phyloP scores from a whole-genome alignment of 2,329 filamentous ascomycete genomes.

The Elsinoe perseae region DNA sequence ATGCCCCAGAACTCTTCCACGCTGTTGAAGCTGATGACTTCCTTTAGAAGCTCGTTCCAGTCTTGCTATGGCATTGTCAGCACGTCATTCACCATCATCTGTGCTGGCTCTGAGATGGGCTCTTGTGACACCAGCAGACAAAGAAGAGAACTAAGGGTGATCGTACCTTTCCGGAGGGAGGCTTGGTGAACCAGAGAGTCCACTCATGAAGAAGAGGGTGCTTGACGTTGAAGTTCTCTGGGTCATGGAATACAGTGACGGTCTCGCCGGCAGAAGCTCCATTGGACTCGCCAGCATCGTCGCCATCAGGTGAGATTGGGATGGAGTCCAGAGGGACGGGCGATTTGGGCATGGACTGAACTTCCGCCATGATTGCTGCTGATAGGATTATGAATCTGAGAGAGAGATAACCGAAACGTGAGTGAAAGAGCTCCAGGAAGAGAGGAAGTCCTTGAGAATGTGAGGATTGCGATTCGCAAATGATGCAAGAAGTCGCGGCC shows the following conservation, averaged over 20 bases:
- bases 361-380: conserved; percentile 28
- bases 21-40: conserved; percentile 97
- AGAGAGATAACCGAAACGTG: not conserved
- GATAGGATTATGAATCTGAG: not conserved
- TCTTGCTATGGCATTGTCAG: conserved; percentile 50
- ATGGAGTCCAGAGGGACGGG: conserved; percentile 50
- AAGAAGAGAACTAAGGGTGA: not conserved
- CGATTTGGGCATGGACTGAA: conserved; percentile 30
- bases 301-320: conserved; percentile 46
- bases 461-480: not conserved
- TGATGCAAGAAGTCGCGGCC: not conserved
- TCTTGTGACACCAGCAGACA: not conserved
- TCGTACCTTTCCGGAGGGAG: conserved; percentile 82
- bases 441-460: not conserved
- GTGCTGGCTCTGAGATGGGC: too few relatives aligned
- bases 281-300: conserved; percentile 39
- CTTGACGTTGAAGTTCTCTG: conserved; percentile 99
- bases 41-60: conserved; percentile 96
- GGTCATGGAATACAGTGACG: conserved; percentile 95
- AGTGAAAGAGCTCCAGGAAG: not conserved
- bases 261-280: conserved; percentile 46
- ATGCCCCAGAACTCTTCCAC: conserved; percentile 99
- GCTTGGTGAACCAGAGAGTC: conserved; percentile 99
- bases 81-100: conserved; percentile 10
- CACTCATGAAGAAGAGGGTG: conserved; percentile 95